Percentiles rank a stretch among this genome's conserved stretches.
Conservation (phyloP, 2,329 filamentous ascomycete species). For the Hypoxylon sp. region DNA sequence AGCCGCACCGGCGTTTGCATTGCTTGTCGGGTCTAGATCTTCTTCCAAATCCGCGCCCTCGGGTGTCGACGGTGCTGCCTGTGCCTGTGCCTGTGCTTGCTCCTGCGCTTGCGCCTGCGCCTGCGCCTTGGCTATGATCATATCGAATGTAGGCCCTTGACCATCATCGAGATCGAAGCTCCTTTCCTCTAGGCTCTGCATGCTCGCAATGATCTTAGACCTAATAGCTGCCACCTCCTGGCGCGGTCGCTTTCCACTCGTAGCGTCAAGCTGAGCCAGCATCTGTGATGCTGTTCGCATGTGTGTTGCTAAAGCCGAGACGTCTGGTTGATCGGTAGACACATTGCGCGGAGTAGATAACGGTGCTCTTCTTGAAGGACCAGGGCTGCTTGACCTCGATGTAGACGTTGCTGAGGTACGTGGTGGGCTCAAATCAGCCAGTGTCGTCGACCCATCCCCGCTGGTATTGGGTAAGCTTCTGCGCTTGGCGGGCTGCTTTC, state of each 20-base stretch:
- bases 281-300: conserved; percentile 90
- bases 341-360: conserved; percentile 62
- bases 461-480: conserved; percentile 40
- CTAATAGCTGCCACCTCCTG: conserved; percentile 84
- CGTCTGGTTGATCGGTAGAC: conserved; percentile 75
- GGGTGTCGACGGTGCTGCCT: conserved; percentile 57
- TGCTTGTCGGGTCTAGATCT: conserved; percentile 61
- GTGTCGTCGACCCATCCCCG: conserved; percentile 54
- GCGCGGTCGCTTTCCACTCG: conserved; percentile 79
- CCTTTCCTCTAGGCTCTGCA: conserved; percentile 87
- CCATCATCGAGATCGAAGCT: conserved; percentile 79
- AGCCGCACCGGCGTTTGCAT: conserved; percentile 76
- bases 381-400: conserved; percentile 74
- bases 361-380: conserved; percentile 66
- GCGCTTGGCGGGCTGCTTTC: conserved; percentile 32
- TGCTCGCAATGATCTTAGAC: conserved; percentile 87
- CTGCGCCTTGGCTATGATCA: conserved; percentile 76
- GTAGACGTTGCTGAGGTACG: conserved; percentile 73
- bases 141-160: conserved; percentile 79
- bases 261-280: conserved; percentile 83
- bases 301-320: conserved; percentile 82
- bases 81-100: not conserved
- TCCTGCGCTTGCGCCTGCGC: not conserved
- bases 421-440: conserved; percentile 69
- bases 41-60: conserved; percentile 47